Base-by-base conservation (phyloP, 2,329 filamentous ascomycete species). In the Paecilomyces variotii region DNA sequence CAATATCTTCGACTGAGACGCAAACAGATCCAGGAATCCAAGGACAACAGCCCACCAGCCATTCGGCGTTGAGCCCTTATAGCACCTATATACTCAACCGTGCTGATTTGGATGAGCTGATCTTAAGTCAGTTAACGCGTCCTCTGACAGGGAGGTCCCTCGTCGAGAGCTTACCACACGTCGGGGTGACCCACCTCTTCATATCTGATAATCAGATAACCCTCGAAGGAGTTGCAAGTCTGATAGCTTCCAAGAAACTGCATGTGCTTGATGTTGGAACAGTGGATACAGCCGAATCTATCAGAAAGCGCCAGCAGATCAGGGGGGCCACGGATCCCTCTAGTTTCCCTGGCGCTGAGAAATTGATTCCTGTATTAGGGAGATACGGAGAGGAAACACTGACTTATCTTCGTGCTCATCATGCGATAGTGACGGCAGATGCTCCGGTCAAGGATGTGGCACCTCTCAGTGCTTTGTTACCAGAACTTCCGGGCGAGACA, bases 181-280 rank as follows among this genome's bases (percentile, higher is more conserved):
- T 75, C 9, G 84, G 84, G 2, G 78, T 86, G 39, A 86, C 84
- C 0, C 84, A 87, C 70, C 71, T 87, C 2, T 84, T 84, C 64
- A 76, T 86, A 12, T 77, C 83, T 2, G 77, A 78, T 6, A 87
- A 86, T 58, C 64, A 72, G 2, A 67, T 86, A 4, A 84, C 81
- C 1, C 77, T 82, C 0, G 82, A 84, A 66, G 83, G 82, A 0
- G 70, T 83, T 4, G 80, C 79, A 2, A 79, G 78, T 14, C 71
- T 86, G 4, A 64, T 85, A 10, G 71, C 78, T 54, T 82, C 82
- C 6, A 74, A 72, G 56, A 74, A 78, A 32, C 70, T 87, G 7
- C 77, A 83, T 62, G 79, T 82, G 2, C 72, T 86, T 2, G 84
- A 87, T 69, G 74, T 77, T 32, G 83, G 83, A 0, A 79, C 76